Evolutionary conservation across 371 early-diverging fungal genomes (phyloP).

Genomic region (Circinella minor): DNA sequence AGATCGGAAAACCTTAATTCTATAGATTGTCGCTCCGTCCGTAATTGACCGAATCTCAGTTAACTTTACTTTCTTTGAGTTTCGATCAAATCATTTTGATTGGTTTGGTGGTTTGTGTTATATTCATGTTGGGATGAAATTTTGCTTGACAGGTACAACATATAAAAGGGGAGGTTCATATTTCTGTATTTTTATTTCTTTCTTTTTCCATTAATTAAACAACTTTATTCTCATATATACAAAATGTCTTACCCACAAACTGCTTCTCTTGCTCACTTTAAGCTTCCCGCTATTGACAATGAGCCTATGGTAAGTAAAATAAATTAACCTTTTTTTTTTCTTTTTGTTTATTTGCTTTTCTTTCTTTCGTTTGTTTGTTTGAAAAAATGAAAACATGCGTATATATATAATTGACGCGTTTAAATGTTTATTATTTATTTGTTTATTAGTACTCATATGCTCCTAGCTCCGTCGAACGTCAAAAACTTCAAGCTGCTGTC

Average conservation of each 20-base stretch:
- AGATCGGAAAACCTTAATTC: constrained; percentile 13
- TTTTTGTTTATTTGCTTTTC: not conserved
- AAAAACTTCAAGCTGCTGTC: constrained; percentile 77
- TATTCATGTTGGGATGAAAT: no score
- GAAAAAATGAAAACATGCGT: no score
- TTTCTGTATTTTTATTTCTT: not conserved
- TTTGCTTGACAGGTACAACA: constrained; percentile 5
- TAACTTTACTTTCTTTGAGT: constrained; percentile 3
- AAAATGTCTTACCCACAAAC: constrained; percentile 27
- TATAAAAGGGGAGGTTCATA: not conserved
- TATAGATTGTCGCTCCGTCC: constrained; percentile 12
- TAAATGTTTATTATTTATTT: not conserved
- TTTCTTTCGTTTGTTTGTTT: not conserved
- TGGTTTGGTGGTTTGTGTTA: not conserved
- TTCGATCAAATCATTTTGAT: not conserved
- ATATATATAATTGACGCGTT: no score
- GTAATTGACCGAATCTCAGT: constrained; percentile 13
- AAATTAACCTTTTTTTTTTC: no score
- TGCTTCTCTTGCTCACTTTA: constrained; percentile 72
- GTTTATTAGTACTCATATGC: constrained; percentile 69
- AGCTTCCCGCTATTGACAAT: constrained; percentile 84
- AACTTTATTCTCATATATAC: not conserved
- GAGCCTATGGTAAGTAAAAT: constrained; percentile 78
- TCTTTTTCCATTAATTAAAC: not conserved
- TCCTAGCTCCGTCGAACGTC: constrained; percentile 82